Base-by-base conservation (phyloP, 2,329 filamentous ascomycete species). In the Helotiales sp. region DNA sequence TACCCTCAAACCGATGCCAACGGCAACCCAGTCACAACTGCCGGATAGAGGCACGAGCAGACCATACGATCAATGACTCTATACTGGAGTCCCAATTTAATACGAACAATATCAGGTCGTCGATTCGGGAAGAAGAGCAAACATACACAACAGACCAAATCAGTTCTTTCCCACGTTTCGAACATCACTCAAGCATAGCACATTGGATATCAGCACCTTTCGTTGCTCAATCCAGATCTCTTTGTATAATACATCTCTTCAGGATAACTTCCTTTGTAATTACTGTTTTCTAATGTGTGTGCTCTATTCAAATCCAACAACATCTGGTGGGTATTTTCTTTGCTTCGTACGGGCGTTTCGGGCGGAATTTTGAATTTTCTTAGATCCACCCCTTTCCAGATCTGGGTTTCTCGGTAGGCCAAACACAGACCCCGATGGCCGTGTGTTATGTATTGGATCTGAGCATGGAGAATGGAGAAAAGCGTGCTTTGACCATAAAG, bases 1-100 rank as follows among this genome's bases (percentile, higher is more conserved):
- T 67, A 67, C 34, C 59, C 59, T 30, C 52, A 58, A 17, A 54
- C 42, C 0, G 52, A 55, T 13, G 25, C 25, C 0, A 47, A 36
- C 30, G 59, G 54, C 12, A 54, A 58, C 29, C 36, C 54, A 8
- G 54, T 57, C 30, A 55, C 58, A 1, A 48, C 54, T 13, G 58
- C 50, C 19, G 53, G 58, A 34, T 59, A 59, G 24, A 30, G 31
- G 15, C 15, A 34, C 15, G 31, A 15, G 15, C 9, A 34, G 31
- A 34, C 31, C 31, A 34, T 34, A 34, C 31, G 31, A 34, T 34
- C 9, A 15, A 34, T 9, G 31, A 34, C 31, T 34, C 15, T 15
- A 34, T 34, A 9, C 15, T 34, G 31, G n/a, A n/a, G n/a, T n/a
- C n/a, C n/a, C n/a, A n/a, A n/a, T n/a, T n/a, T n/a, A n/a, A n/a